A percentile compares a stretch with the other conserved stretches of the same genome.
Conservation (phyloP, 2,329 filamentous ascomycete species). For the Huntiella savannae region DNA sequence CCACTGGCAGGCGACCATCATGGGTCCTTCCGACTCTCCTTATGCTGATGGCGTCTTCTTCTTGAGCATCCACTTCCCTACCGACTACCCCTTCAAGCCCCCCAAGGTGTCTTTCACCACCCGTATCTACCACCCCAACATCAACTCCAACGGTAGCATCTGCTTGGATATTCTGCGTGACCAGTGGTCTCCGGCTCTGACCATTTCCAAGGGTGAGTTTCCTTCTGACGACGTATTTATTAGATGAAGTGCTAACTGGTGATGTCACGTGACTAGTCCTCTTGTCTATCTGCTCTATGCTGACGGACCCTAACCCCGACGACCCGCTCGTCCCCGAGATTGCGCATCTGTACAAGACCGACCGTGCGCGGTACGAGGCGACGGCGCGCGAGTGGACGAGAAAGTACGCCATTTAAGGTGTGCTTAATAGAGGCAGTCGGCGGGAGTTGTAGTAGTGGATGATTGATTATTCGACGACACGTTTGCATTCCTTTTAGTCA, state of each 20-base stretch:
- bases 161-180: constrained; percentile 96
- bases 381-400: constrained; percentile 96
- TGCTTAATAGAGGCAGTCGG: constrained; percentile 5
- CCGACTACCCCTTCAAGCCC: constrained; percentile 99
- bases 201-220: constrained; percentile 81
- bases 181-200: constrained; percentile 96
- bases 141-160: constrained; percentile 92
- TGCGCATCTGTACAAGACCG: constrained; percentile 98
- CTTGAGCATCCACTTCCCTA: constrained; percentile 95
- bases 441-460: constrained; percentile 4
- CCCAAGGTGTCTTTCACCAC: constrained; percentile 99
- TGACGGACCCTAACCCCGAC: constrained; percentile 98
- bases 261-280: constrained; percentile 41
- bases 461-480: constrained; percentile 4
- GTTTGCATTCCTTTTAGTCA: constrained; percentile 6
- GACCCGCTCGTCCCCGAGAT: constrained; percentile 98
- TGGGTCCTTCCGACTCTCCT: constrained; percentile 95
- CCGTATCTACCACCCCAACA: constrained; percentile 98
- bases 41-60: constrained; percentile 99
- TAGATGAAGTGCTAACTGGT: constrained; percentile 3
- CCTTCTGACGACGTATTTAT: background rate
- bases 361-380: constrained; percentile 85
- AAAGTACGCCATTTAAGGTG: constrained; percentile 83
- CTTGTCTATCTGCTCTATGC: constrained; percentile 97
- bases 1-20: constrained; percentile 99